Evolutionary conservation across 176 grass and related monocot species (phyloP), one percentile per base, ranked within the genome.

Genomic region (Rhynchospora tenuis): DNA sequence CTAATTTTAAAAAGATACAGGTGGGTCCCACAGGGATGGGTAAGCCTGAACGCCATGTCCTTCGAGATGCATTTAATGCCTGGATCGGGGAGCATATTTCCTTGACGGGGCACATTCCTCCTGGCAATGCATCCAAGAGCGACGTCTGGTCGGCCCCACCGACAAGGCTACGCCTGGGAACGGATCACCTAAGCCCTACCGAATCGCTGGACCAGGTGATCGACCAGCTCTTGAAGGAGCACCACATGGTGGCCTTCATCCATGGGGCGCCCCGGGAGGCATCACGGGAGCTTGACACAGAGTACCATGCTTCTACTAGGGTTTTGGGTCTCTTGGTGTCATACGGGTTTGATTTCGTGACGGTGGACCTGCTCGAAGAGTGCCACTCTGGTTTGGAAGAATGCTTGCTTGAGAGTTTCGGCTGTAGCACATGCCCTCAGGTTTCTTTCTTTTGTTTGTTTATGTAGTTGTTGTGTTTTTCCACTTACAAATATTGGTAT

Each of bases 201-300:
- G 87, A 92, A 45, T 88, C 90, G 9, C 67, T 86, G 15, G 92
- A 97, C 28, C 73, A 90, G 48, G 51, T 97, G 50, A 89, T 94
- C 28, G 80, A 94, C 58, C 88, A 31, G 27, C 68, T 98, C 16
- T 88, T 94, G 47, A 94, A 92, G 85, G 92, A 98, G 50, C 94
- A 93, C 46, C 89, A 89, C 85, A 89, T 94, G 22, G 95, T 98
- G 7, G 95, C 88, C 27, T 98, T 98, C 88, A 91, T 98, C 79
- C 94, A 95, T 83, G 95, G 92, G 64, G 88, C 89, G 63, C 89
- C 89, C 67, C 90, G 82, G 12, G 86, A 89, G 48, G 91, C 88
- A 6, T 89, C 88, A 48, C 90, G 89, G 33, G 87, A 89, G 17
- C 92, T 91, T 63, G 94, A 92, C 1, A 84, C 93, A 31, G 88